phyloP scores from a whole-genome alignment of 176 grass and related monocot species.

The Avena atlantica region DNA sequence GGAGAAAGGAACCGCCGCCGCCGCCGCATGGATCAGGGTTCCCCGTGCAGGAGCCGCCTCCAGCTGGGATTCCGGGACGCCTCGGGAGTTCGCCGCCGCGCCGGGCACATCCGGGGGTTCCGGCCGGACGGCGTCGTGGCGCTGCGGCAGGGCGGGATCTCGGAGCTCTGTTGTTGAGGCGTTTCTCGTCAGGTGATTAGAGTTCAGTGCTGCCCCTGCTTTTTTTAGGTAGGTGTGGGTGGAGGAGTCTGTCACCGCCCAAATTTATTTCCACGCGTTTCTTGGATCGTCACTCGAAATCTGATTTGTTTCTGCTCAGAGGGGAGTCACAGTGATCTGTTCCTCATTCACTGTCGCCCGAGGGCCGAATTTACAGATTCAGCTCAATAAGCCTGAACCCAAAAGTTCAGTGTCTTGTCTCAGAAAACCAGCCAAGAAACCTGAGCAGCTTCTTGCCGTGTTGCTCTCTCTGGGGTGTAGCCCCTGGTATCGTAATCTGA shows the following conservation, averaged over 20 bases:
- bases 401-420: slow-evolving; percentile 23
- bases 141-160: slow-evolving; percentile 44
- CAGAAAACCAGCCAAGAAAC: not conserved
- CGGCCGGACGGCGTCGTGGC: not conserved
- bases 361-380: slow-evolving; percentile 1
- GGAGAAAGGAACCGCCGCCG: not conserved
- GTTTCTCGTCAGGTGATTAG: slow-evolving; percentile 7
- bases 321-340: not conserved
- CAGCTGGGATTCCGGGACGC: slow-evolving; percentile 43
- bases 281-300: slow-evolving; percentile 17
- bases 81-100: not conserved
- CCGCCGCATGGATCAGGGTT: slow-evolving; percentile 51
- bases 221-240: slow-evolving; percentile 43
- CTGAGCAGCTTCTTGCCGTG: not conserved
- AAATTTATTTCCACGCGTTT: slow-evolving; percentile 45
- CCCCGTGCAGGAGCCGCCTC: slow-evolving; percentile 1
- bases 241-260: slow-evolving; percentile 35
- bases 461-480: not conserved
- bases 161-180: slow-evolving; percentile 45
- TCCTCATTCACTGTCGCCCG: not conserved
- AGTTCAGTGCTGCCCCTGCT: slow-evolving; percentile 31
- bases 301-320: slow-evolving; percentile 24
- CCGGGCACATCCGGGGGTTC: slow-evolving; percentile 4
- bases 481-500: not conserved
- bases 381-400: not conserved